Conservation (phyloP, 805 yeast species). For the Kodamaea laetipori region DNA sequence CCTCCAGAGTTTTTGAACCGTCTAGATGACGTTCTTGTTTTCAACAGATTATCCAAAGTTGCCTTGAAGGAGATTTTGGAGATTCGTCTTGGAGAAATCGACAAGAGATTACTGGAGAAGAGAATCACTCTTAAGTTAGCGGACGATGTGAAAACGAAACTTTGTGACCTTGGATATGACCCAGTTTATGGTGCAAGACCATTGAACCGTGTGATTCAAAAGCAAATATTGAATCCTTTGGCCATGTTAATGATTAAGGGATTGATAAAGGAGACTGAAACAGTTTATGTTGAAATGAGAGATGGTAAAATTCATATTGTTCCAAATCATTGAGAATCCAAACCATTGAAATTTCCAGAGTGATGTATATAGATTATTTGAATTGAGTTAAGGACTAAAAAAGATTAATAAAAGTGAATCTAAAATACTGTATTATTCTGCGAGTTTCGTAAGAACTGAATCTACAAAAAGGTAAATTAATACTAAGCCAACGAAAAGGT, state of each 20-base stretch:
- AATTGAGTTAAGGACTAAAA: no score
- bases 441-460: no score
- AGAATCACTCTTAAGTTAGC: constrained; percentile 62
- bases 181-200: constrained; percentile 96
- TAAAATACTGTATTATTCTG: no score
- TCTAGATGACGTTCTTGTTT: constrained; percentile 89
- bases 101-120: constrained; percentile 74
- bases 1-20: constrained; percentile 97
- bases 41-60: constrained; percentile 80
- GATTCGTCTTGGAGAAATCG: constrained; percentile 79
- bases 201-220: constrained; percentile 84
- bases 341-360: no score
- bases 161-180: constrained; percentile 87
- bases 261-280: constrained; percentile 51
- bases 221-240: constrained; percentile 82
- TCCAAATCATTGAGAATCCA: constrained; percentile 32
- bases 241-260: constrained; percentile 81
- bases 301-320: constrained; percentile 28
- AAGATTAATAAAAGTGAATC: no score
- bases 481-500: no score
- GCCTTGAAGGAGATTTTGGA: constrained; percentile 82
- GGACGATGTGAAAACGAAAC: constrained; percentile 71
- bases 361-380: no score
- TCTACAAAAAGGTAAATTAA: no score
- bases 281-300: constrained; percentile 30